Conservation (phyloP, 2,329 filamentous ascomycete genomes). For the Fusarium nisikadoi region DNA sequence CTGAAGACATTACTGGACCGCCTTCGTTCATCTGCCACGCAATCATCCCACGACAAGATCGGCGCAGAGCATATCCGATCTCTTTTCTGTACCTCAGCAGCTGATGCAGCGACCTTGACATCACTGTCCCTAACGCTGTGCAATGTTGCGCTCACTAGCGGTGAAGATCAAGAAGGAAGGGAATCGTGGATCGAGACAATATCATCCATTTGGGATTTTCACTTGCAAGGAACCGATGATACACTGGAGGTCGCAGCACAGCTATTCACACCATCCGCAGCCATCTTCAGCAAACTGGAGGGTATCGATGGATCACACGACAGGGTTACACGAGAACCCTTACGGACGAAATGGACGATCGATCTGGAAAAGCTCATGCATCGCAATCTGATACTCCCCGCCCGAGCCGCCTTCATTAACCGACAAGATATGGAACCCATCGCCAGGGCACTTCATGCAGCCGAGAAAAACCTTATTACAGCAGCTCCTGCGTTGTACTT, state of each 20-base stretch:
- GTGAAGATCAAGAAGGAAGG: conserved; percentile 51
- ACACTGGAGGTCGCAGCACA: conserved; percentile 59
- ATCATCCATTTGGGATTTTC: conserved; percentile 63
- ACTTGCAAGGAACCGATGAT: conserved; percentile 61
- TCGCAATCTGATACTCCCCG: conserved; percentile 63
- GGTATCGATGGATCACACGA: conserved; percentile 39
- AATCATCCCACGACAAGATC: conserved; percentile 58
- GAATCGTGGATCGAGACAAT: conserved; percentile 61
- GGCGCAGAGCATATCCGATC: conserved; percentile 69
- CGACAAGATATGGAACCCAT: conserved; percentile 55
- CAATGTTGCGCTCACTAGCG: conserved; percentile 49
- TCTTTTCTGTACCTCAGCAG: conserved; percentile 62
- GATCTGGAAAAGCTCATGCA: conserved; percentile 62
- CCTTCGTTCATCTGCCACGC: conserved; percentile 50
- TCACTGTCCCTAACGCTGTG: conserved; percentile 60
- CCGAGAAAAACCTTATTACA: conserved; percentile 48
- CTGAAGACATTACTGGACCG: conserved; percentile 59
- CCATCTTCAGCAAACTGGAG: conserved; percentile 55
- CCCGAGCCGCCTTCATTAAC: conserved; percentile 59
- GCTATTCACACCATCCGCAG: conserved; percentile 53
- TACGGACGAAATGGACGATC: conserved; percentile 54
- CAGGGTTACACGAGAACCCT: conserved; percentile 14
- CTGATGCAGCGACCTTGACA: conserved; percentile 59
- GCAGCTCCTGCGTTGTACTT: conserved; percentile 59
- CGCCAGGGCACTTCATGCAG: conserved; percentile 53